These are phyloP conservation scores for Marasmius sp. DNA, from an alignment of 1,284 basidiomycete genomes.

Conservation along the genomic window DNA sequence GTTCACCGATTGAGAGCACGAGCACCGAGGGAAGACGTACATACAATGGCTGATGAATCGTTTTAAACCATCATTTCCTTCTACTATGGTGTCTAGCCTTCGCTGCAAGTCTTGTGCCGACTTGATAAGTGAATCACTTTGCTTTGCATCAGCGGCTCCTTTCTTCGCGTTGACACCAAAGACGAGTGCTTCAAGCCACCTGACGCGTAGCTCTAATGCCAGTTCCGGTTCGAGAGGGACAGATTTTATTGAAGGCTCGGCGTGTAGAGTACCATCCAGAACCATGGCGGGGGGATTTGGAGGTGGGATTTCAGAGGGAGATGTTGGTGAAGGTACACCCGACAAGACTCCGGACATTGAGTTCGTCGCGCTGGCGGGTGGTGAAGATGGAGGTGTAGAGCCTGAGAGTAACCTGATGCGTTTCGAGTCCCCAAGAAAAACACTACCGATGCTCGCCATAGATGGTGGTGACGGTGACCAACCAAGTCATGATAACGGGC, in stretches of 20 bases:
- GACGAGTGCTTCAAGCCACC: conserved; percentile 76
- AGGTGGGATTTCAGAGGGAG: conserved; percentile 15
- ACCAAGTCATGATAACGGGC: neutral
- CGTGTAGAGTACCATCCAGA: conserved; percentile 3
- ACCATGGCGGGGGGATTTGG: conserved; percentile 11
- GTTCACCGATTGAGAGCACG: neutral
- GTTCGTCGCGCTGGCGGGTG: conserved; percentile 34
- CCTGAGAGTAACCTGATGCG: conserved; percentile 58
- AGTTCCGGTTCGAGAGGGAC: conserved; percentile 56
- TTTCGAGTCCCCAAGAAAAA: conserved; percentile 72
- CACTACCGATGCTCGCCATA: conserved; percentile 67
- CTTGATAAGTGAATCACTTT: conserved; percentile 53
- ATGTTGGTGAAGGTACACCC: conserved; percentile 12
- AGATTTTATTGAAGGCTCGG: conserved; percentile 13
- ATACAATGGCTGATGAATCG: conserved; percentile 74
- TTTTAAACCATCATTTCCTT: conserved; percentile 66
- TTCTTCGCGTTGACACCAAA: conserved; percentile 50
- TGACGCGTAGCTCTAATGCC: conserved; percentile 68
- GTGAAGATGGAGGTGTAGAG: conserved; percentile 62
- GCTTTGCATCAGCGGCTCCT: conserved; percentile 33
- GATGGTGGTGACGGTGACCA: neutral
- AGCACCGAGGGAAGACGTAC: conserved; percentile 21
- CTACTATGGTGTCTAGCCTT: conserved; percentile 53
- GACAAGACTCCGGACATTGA: conserved; percentile 20
- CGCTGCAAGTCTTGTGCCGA: conserved; percentile 62